Conservation (phyloP, 1,284 basidiomycete genomes). For the Waitea zeae region DNA sequence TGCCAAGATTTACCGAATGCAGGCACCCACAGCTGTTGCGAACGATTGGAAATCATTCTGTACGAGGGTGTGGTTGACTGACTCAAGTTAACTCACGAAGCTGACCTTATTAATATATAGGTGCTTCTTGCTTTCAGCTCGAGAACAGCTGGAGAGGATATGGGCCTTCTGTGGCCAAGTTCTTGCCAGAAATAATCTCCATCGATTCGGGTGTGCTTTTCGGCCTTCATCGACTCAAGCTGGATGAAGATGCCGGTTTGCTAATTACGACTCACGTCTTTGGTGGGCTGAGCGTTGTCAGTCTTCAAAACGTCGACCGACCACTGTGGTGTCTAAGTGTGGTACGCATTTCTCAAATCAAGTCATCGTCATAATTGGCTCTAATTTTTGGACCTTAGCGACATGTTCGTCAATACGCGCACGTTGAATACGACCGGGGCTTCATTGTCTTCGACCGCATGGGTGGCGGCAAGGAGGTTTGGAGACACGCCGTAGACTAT, state of each 20-base stretch:
- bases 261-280: constrained; percentile 33
- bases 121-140: constrained; percentile 18
- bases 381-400: constrained; percentile 19
- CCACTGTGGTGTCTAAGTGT: constrained; percentile 38
- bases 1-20: background rate
- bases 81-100: background rate
- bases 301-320: constrained; percentile 23
- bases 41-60: too few species aligned
- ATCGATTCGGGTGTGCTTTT: constrained; percentile 12
- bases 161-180: constrained; percentile 19
- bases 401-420: constrained; percentile 39
- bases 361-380: constrained; percentile 9
- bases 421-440: constrained; percentile 59
- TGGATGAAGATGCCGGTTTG: constrained; percentile 40
- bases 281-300: constrained; percentile 38
- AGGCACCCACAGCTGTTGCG: too few species aligned
- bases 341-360: constrained; percentile 13
- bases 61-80: too few species aligned
- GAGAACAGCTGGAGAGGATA: constrained; percentile 38
- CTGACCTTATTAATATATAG: background rate
- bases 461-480: constrained; percentile 44
- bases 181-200: constrained; percentile 11
- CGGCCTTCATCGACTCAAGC: constrained; percentile 52
- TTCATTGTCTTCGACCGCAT: constrained; percentile 51
- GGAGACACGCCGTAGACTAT: constrained; percentile 27